Evolutionary conservation across 2,329 filamentous ascomycete genomes (phyloP).

Genomic region (Aphanoascus verrucosus): DNA sequence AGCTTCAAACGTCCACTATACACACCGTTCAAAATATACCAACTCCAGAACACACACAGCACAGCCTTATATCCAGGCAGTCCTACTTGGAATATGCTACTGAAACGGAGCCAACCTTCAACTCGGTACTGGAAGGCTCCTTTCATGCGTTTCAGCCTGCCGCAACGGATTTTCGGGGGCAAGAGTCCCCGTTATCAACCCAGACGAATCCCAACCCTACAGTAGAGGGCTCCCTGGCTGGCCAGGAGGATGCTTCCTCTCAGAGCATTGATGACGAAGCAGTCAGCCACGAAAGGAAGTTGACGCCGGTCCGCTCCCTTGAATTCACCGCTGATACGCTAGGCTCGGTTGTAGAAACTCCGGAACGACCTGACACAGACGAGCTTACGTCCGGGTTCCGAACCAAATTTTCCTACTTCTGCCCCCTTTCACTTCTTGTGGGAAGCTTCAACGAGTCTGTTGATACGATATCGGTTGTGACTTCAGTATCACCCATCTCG

Average conservation of each 20-base stretch:
- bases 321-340: neutral
- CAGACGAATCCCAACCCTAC: neutral
- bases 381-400: slow-evolving; percentile 29
- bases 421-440: slow-evolving; percentile 33
- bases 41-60: slow-evolving; percentile 8
- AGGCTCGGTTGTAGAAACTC: slow-evolving; percentile 2
- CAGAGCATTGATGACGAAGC: neutral
- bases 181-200: neutral
- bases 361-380: slow-evolving; percentile 16
- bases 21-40: neutral
- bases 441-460: slow-evolving; percentile 32
- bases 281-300: neutral
- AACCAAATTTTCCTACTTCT: slow-evolving; percentile 36
- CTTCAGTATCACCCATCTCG: slow-evolving; percentile 23
- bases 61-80: neutral
- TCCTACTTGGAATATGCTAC: neutral
- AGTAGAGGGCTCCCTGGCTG: neutral
- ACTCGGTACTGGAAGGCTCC: neutral
- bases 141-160: neutral
- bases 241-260: neutral
- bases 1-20: neutral
- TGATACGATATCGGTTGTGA: slow-evolving; percentile 36
- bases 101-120: slow-evolving; percentile 2
- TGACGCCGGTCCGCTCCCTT: neutral
- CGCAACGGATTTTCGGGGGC: neutral